These are phyloP conservation scores for Ceratocystis papillata DNA, from an alignment of 2,329 filamentous ascomycete species.

Conservation along the genomic window DNA sequence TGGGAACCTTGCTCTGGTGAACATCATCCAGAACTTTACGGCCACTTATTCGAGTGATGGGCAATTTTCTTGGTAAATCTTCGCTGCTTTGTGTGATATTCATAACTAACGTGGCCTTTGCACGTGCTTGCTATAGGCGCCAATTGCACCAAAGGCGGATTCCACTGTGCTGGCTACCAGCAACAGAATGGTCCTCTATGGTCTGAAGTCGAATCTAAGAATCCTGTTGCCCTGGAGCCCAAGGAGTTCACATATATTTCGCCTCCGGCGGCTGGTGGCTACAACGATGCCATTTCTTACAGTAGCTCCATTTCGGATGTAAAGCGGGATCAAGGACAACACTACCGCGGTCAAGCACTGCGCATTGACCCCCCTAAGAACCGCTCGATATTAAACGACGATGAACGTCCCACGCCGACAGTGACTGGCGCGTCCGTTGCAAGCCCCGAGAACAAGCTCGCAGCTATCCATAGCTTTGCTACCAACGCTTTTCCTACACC, in stretches of 20 bases:
- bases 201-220: constrained; percentile 64
- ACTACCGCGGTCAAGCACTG: constrained; percentile 51
- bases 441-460: constrained; percentile 53
- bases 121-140: constrained; percentile 44
- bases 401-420: constrained; percentile 49
- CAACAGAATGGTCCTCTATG: constrained; percentile 60
- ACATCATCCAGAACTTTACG: constrained; percentile 8
- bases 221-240: constrained; percentile 65
- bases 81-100: background rate
- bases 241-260: constrained; percentile 57
- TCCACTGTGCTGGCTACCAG: constrained; percentile 84
- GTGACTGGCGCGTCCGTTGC: constrained; percentile 44
- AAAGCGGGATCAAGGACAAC: constrained; percentile 37
- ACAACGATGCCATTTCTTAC: constrained; percentile 44
- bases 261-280: constrained; percentile 35
- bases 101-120: constrained; percentile 5
- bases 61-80: background rate
- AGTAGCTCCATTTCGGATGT: constrained; percentile 49
- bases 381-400: constrained; percentile 43
- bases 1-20: background rate
- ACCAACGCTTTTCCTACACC: constrained; percentile 51
- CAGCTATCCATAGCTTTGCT: constrained; percentile 43
- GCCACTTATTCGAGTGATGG: background rate
- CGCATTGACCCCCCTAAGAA: constrained; percentile 54
- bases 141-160: constrained; percentile 84